A percentile compares a stretch with the other conserved stretches of the same genome.
These are phyloP conservation scores for Leccinum barrowsii DNA, from an alignment of 768 basidiomycete genomes.

Conservation along the genomic window DNA sequence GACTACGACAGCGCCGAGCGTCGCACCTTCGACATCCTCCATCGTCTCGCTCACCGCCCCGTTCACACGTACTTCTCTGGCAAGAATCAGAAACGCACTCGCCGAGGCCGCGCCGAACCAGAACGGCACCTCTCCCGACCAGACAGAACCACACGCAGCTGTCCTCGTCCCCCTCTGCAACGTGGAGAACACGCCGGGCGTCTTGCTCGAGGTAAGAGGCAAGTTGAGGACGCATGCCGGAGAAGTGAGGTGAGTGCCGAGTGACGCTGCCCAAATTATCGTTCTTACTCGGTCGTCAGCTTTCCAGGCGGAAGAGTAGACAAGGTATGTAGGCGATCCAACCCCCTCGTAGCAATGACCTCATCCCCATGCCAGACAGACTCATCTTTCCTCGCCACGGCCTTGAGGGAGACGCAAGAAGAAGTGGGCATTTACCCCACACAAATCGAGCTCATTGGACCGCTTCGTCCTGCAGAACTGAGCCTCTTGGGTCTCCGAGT, in stretches of 20 bases:
- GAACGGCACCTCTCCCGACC: slow-evolving; percentile 16
- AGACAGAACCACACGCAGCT: slow-evolving; percentile 50
- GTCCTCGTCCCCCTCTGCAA: slow-evolving; percentile 80
- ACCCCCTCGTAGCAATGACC: neutral
- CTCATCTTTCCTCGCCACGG: slow-evolving; percentile 49
- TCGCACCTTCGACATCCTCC: slow-evolving; percentile 9
- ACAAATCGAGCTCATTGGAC: slow-evolving; percentile 64
- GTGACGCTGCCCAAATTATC: neutral
- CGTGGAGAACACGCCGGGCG: slow-evolving; percentile 58
- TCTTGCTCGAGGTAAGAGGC: slow-evolving; percentile 70
- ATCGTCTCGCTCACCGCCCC: slow-evolving; percentile 34
- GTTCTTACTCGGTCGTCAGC: slow-evolving; percentile 35
- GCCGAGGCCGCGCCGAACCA: slow-evolving; percentile 6
- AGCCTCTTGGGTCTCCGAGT: slow-evolving; percentile 61
- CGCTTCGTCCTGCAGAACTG: slow-evolving; percentile 57
- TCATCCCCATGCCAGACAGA: slow-evolving; percentile 41
- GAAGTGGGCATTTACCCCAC: slow-evolving; percentile 63
- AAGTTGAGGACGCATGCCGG: slow-evolving; percentile 67
- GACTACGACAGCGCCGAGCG: slow-evolving; percentile 4
- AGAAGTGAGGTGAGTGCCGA: slow-evolving; percentile 64
- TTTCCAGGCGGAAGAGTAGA: slow-evolving; percentile 76
- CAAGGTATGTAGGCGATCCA: slow-evolving; percentile 38
- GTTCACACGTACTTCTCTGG: slow-evolving; percentile 35
- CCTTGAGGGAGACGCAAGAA: slow-evolving; percentile 71
- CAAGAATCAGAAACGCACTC: slow-evolving; percentile 30